Percentiles rank a stretch among this genome's conserved stretches.
phyloP scores from a whole-genome alignment of 169 alveolate genomes.

The Eimeria falciformis region DNA sequence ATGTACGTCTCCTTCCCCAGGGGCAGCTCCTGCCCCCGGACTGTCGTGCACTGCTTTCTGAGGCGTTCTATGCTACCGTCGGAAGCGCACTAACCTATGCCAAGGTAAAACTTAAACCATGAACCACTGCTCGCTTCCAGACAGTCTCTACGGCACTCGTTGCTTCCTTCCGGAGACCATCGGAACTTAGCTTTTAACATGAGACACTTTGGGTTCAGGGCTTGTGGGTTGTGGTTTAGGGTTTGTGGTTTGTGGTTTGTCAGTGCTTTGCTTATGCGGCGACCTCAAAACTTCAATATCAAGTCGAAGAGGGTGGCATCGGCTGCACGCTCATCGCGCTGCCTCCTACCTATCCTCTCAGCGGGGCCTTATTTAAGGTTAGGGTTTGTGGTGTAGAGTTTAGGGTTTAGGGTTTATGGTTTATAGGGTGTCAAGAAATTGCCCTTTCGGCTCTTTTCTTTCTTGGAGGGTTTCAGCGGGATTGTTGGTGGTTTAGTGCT shows the following conservation, averaged over 20 bases:
- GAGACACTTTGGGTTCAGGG: neutral
- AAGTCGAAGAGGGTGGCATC: conserved; percentile 54
- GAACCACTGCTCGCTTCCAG: too few species aligned
- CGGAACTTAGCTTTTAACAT: too few species aligned
- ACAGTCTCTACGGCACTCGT: too few species aligned
- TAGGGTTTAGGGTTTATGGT: conserved; percentile 15
- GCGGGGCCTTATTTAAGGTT: conserved; percentile 35
- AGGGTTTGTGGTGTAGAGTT: conserved; percentile 19
- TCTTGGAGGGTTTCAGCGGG: too few species aligned
- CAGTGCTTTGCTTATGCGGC: conserved; percentile 61
- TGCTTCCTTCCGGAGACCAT: too few species aligned
- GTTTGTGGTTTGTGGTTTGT: conserved; percentile 1
- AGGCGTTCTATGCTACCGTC: conserved; percentile 70
- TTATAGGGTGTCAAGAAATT: neutral
- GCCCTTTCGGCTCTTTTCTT: neutral
- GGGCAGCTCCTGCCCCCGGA: conserved; percentile 62
- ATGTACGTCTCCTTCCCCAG: conserved; percentile 71
- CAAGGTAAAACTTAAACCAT: conserved; percentile 46
- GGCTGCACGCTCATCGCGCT: conserved; percentile 58
- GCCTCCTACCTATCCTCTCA: conserved; percentile 39
- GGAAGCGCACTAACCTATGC: conserved; percentile 50
- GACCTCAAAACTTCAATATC: conserved; percentile 30
- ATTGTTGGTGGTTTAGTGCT: too few species aligned
- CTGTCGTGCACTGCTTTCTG: conserved; percentile 32
- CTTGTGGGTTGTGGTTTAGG: conserved; percentile 31